These are phyloP conservation scores for Tinospora cordifolia DNA, from an alignment of 164 flowering plant species.

Conservation along the genomic window DNA sequence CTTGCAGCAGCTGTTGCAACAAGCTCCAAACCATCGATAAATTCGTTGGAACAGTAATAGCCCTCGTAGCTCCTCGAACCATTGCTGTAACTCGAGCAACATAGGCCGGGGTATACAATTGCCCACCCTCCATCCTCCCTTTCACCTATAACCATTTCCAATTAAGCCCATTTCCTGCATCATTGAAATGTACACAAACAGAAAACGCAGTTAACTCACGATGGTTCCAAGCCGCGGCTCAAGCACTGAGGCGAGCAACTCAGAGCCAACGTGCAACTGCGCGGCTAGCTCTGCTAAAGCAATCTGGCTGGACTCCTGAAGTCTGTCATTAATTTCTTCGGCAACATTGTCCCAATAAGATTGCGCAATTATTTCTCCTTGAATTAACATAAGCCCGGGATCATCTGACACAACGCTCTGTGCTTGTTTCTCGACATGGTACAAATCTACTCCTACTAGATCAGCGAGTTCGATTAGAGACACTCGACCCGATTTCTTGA, in stretches of 20 bases:
- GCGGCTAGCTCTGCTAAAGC: slow-evolving; percentile 82
- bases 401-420: slow-evolving; percentile 44
- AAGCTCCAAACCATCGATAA: slow-evolving; percentile 70
- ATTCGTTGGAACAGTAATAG: slow-evolving; percentile 77
- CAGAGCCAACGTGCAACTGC: slow-evolving; percentile 74
- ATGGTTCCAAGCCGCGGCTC: slow-evolving; percentile 76
- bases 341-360: slow-evolving; percentile 82
- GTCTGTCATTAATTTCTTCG: slow-evolving; percentile 87
- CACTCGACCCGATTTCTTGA: slow-evolving; percentile 61
- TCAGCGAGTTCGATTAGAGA: slow-evolving; percentile 89
- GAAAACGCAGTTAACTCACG: slow-evolving; percentile 30
- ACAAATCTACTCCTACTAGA: slow-evolving; percentile 71
- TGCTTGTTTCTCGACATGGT: slow-evolving; percentile 88
- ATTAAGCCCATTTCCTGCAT: not conserved
- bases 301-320: slow-evolving; percentile 93
- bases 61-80: slow-evolving; percentile 97
- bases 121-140: slow-evolving; percentile 98
- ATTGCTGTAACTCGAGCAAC: slow-evolving; percentile 84
- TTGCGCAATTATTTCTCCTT: slow-evolving; percentile 85
- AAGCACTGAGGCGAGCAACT: slow-evolving; percentile 47
- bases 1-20: slow-evolving; percentile 65
- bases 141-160: slow-evolving; percentile 46
- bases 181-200: not conserved
- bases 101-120: slow-evolving; percentile 84
- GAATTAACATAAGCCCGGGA: slow-evolving; percentile 56